Percentiles rank a stretch among this genome's conserved stretches.
Conservation (phyloP, 2,329 filamentous ascomycete genomes). For the Westerdykella aurantiaca region DNA sequence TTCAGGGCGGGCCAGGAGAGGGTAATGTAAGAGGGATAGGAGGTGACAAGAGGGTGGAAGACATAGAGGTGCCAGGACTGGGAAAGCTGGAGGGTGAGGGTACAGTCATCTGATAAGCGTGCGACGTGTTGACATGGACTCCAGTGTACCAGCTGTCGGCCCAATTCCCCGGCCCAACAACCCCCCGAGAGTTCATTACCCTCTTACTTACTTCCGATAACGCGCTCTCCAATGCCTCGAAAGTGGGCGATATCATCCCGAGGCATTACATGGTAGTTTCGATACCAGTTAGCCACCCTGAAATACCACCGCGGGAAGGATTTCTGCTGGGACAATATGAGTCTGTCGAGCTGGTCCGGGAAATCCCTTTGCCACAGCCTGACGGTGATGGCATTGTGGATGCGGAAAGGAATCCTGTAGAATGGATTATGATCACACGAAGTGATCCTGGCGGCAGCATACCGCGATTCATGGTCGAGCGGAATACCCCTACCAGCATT, state of each 20-base stretch:
- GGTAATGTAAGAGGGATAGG: slow-evolving; percentile 80
- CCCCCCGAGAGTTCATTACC: slow-evolving; percentile 82
- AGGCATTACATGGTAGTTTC: slow-evolving; percentile 83
- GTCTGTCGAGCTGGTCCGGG: slow-evolving; percentile 83
- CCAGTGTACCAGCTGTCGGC: slow-evolving; percentile 79
- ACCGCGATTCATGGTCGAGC: slow-evolving; percentile 85
- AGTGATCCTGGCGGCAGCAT: slow-evolving; percentile 86
- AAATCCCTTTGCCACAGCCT: slow-evolving; percentile 57
- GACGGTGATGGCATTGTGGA: slow-evolving; percentile 36
- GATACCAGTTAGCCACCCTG: slow-evolving; percentile 72
- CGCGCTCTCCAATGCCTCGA: slow-evolving; percentile 46
- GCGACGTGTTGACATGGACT: slow-evolving; percentile 1
- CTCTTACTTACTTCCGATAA: slow-evolving; percentile 62
- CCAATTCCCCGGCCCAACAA: slow-evolving; percentile 82
- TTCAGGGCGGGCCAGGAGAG: slow-evolving; percentile 62
- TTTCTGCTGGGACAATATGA: slow-evolving; percentile 84
- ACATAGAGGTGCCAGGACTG: slow-evolving; percentile 52
- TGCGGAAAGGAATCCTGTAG: slow-evolving; percentile 59
- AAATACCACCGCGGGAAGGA: slow-evolving; percentile 62
- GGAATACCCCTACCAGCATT: slow-evolving; percentile 76
- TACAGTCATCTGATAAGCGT: slow-evolving; percentile 3
- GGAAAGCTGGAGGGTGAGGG: slow-evolving; percentile 58
- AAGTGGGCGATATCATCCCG: slow-evolving; percentile 41
- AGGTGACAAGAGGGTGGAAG: slow-evolving; percentile 68
- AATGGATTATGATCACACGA: slow-evolving; percentile 90